These are phyloP conservation scores for Linderniella brevidens DNA, from an alignment of 257 asterid species.

Conservation along the genomic window DNA sequence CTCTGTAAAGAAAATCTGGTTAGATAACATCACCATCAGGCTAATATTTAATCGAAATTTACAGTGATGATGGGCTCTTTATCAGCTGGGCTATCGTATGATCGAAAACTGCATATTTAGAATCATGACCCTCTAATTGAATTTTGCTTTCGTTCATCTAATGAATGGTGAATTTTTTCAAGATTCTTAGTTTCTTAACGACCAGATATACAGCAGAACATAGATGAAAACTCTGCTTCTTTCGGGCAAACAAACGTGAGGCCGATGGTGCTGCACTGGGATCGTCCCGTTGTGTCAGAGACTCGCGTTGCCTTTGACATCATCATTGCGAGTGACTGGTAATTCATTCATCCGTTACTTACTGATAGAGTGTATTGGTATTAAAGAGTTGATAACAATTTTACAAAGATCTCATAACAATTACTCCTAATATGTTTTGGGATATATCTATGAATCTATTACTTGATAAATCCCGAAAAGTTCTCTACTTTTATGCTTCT, in stretches of 20 bases:
- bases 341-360: constrained; percentile 14
- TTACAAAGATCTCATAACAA: too few species aligned
- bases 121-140: too few species aligned
- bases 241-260: constrained; percentile 54
- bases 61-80: neutral
- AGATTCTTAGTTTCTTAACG: constrained; percentile 24
- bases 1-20: neutral
- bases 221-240: constrained; percentile 42
- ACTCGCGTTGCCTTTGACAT: constrained; percentile 37
- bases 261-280: constrained; percentile 76
- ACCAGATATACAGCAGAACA: constrained; percentile 56
- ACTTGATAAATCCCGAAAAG: too few species aligned
- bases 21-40: neutral
- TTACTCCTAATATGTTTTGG: too few species aligned
- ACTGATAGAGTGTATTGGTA: too few species aligned
- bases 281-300: constrained; percentile 22
- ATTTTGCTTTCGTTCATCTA: too few species aligned
- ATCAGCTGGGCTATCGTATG: neutral
- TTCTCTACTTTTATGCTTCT: too few species aligned
- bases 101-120: too few species aligned
- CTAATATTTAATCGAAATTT: neutral
- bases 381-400: too few species aligned
- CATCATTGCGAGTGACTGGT: constrained; percentile 94
- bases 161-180: too few species aligned
- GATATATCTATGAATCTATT: too few species aligned